Conservation (phyloP, 352 stramenopile genomes). For the Phytophthora cajani region DNA sequence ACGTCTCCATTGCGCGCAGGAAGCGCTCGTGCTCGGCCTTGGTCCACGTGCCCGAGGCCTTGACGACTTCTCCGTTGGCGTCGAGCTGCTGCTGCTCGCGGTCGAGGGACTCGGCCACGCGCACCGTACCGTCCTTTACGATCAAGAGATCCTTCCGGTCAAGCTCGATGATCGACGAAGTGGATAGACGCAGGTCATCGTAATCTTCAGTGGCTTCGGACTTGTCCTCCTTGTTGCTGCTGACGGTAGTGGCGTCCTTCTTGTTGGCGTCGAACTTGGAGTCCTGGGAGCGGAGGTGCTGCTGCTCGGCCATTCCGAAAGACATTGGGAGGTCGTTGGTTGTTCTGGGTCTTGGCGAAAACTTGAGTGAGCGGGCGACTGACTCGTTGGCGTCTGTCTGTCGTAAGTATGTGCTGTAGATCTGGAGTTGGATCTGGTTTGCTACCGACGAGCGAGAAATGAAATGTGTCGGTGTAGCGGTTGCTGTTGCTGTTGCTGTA, state of each 20-base stretch:
- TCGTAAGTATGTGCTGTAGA: constrained; percentile 18
- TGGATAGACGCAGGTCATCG: constrained; percentile 39
- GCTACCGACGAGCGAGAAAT: constrained; percentile 23
- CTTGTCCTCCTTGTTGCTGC: constrained; percentile 20
- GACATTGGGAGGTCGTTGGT: constrained; percentile 25
- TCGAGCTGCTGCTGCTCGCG: constrained; percentile 58
- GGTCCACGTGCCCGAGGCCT: constrained; percentile 66
- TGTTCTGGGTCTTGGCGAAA: constrained; percentile 15
- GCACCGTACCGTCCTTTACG: constrained; percentile 75
- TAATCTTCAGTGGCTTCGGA: constrained; percentile 9
- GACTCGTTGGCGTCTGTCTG: constrained; percentile 28
- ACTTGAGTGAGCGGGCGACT: constrained; percentile 12
- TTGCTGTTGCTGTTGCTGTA: constrained; percentile 8
- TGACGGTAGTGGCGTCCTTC: constrained; percentile 17
- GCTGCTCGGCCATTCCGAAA: constrained; percentile 37
- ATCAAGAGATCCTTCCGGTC: constrained; percentile 80
- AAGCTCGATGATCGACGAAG: constrained; percentile 50
- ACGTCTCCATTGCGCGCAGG: constrained; percentile 61
- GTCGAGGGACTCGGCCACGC: constrained; percentile 66
- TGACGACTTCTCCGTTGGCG: constrained; percentile 62
- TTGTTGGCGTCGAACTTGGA: constrained; percentile 12
- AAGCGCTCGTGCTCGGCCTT: constrained; percentile 68
- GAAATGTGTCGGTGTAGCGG: constrained; percentile 1
- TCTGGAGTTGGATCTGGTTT: constrained; percentile 27
- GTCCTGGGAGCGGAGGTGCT: constrained; percentile 26